Conservation (phyloP, 768 basidiomycete genomes). For the Gyrodon lividus region DNA sequence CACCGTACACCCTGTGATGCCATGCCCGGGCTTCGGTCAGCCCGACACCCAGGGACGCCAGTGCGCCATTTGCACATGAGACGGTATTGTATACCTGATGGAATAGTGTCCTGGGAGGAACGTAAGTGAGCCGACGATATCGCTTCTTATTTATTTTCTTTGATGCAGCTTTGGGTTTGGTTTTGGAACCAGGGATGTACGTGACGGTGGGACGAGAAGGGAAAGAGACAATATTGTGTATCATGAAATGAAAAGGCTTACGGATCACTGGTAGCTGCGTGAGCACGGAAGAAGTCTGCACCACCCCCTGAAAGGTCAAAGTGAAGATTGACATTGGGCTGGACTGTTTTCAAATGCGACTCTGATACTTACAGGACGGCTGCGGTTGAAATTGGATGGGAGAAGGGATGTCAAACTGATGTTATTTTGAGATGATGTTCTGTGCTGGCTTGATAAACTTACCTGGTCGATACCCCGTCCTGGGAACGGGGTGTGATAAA, state of each 20-base stretch:
- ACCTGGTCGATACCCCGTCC: constrained; percentile 51
- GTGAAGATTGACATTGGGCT: not conserved
- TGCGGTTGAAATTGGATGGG: constrained; percentile 43
- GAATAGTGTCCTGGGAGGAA: constrained; percentile 32
- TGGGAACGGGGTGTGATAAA: constrained; percentile 41
- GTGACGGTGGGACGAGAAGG: not conserved
- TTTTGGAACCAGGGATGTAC: not conserved
- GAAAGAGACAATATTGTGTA: not conserved
- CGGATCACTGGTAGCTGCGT: constrained; percentile 37
- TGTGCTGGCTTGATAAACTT: not conserved
- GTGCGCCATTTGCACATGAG: constrained; percentile 3
- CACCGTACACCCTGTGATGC: constrained; percentile 67
- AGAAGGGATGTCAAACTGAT: constrained; percentile 36
- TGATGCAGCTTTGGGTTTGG: too few species aligned
- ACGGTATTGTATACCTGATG: constrained; percentile 35
- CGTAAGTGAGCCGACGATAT: not conserved
- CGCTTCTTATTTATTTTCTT: not conserved
- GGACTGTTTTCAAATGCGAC: not conserved
- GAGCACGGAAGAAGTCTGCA: constrained; percentile 61
- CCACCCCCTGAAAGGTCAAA: constrained; percentile 51
- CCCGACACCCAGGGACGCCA: constrained; percentile 43
- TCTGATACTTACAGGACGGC: constrained; percentile 47
- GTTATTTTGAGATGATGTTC: constrained; percentile 12
- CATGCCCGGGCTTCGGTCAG: constrained; percentile 60
- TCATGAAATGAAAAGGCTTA: not conserved